phyloP scores from a whole-genome alignment of 305 asterid species.

The Salvia sclarea region DNA sequence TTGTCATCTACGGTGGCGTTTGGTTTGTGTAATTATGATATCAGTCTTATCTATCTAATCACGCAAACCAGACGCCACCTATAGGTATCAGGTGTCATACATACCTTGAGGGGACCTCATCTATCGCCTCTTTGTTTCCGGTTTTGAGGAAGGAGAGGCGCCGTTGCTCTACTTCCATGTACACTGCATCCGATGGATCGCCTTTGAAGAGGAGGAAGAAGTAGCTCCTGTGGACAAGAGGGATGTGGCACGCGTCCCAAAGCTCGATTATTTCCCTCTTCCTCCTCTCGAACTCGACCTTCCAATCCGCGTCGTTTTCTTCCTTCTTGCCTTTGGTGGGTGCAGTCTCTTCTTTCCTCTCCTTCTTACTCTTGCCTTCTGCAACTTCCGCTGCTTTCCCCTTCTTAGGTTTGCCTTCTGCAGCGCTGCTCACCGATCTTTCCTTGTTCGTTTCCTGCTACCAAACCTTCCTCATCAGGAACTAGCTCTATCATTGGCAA shows the following conservation, averaged over 20 bases:
- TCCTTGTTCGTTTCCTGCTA: conserved; percentile 40
- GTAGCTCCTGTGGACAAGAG: conserved; percentile 78
- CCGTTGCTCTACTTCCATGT: conserved; percentile 92
- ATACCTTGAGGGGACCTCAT: conserved; percentile 53
- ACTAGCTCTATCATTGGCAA: no score
- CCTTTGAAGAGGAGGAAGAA: conserved; percentile 83
- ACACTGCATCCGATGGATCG: conserved; percentile 83
- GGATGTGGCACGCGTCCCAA: conserved; percentile 75
- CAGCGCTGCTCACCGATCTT: not conserved
- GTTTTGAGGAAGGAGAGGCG: conserved; percentile 71
- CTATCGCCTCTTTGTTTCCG: conserved; percentile 23
- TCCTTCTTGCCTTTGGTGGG: not conserved
- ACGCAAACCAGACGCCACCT: no score
- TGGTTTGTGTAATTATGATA: no score
- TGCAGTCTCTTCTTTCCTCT: conserved; percentile 16
- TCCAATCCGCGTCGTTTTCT: conserved; percentile 43
- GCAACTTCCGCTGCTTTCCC: not conserved
- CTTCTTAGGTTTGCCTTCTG: conserved; percentile 8
- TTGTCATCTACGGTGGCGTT: no score
- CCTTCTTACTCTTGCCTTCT: conserved; percentile 20
- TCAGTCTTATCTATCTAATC: no score
- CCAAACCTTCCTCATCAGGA: conserved; percentile 26
- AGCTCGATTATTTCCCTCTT: conserved; percentile 68
- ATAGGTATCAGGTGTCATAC: no score
- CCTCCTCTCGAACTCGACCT: conserved; percentile 62